A percentile compares a stretch with the other conserved stretches of the same genome.
These are phyloP conservation scores for Marasmius fiardii DNA, from an alignment of 1,284 basidiomycete species.

Conservation along the genomic window DNA sequence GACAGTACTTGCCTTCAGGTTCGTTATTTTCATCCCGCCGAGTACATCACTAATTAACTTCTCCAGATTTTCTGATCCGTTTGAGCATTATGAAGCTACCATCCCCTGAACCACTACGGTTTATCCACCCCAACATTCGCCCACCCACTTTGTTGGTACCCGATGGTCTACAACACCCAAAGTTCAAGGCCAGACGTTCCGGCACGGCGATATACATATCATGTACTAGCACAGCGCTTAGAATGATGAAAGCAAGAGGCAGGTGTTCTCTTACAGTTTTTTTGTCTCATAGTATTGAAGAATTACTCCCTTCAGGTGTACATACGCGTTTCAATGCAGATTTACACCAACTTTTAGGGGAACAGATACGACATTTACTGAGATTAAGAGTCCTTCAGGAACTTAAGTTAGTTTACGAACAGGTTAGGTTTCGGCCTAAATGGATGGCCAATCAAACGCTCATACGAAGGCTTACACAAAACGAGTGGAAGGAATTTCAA, in stretches of 20 bases:
- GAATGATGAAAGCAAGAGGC: slow-evolving; percentile 31
- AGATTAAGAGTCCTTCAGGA: slow-evolving; percentile 74
- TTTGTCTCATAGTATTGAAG: neutral
- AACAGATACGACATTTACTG: slow-evolving; percentile 60
- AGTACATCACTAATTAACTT: slow-evolving; percentile 5
- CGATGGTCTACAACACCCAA: slow-evolving; percentile 65
- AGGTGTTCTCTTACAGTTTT: slow-evolving; percentile 4
- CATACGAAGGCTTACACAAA: slow-evolving; percentile 58
- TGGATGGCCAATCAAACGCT: slow-evolving; percentile 29
- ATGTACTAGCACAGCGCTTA: slow-evolving; percentile 52
- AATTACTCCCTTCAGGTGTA: slow-evolving; percentile 18
- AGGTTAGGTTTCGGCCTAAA: slow-evolving; percentile 28
- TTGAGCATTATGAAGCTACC: slow-evolving; percentile 47
- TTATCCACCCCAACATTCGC: slow-evolving; percentile 1
- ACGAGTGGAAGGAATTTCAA: slow-evolving; percentile 53
- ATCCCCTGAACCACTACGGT: slow-evolving; percentile 15
- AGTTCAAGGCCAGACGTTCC: slow-evolving; percentile 44
- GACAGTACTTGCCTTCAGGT: slow-evolving; percentile 57
- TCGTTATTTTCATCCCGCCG: slow-evolving; percentile 12
- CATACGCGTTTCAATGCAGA: slow-evolving; percentile 28
- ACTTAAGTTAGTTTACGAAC: slow-evolving; percentile 51
- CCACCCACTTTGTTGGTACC: slow-evolving; percentile 41
- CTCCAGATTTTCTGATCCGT: slow-evolving; percentile 64
- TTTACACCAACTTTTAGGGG: slow-evolving; percentile 38
- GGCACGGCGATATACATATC: slow-evolving; percentile 48